Conservation (phyloP, 805 yeast genomes). For the Spathaspora girioi region DNA sequence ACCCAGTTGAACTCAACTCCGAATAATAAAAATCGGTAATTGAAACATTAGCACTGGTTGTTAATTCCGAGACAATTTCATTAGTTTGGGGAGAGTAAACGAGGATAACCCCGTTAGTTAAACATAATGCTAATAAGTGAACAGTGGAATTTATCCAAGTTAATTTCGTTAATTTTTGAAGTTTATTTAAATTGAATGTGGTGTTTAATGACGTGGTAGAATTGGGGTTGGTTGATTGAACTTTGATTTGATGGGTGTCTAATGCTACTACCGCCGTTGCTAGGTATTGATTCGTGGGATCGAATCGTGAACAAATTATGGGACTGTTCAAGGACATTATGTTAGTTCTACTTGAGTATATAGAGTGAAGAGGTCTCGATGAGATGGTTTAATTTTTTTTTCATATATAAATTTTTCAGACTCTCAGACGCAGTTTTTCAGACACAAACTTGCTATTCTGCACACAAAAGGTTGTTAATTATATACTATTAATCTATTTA, state of each 20-base stretch:
- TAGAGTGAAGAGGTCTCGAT: not conserved
- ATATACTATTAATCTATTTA: not conserved
- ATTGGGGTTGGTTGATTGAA: conserved; percentile 44
- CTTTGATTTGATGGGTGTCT: conserved; percentile 67
- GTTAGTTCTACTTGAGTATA: not conserved
- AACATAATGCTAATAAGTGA: conserved; percentile 45
- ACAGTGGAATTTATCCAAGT: conserved; percentile 50
- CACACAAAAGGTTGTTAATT: too few species aligned
- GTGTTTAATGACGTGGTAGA: conserved; percentile 42
- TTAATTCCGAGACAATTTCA: conserved; percentile 50
- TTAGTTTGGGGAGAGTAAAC: conserved; percentile 67
- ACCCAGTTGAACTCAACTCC: conserved; percentile 39
- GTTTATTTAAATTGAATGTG: conserved; percentile 52
- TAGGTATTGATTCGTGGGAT: conserved; percentile 56
- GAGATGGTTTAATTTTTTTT: conserved; percentile 7
- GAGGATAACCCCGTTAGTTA: conserved; percentile 60
- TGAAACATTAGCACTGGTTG: conserved; percentile 41
- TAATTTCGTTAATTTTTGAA: conserved; percentile 45
- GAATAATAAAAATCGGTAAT: conserved; percentile 50
- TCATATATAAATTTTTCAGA: not conserved
- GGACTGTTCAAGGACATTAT: conserved; percentile 20
- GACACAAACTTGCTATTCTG: too few species aligned
- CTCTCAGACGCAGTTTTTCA: not conserved
- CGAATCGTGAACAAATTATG: conserved; percentile 48
- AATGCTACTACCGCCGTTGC: conserved; percentile 67